phyloP scores from a whole-genome alignment of 306 rosid species.

The Cicer chorassanicum region DNA sequence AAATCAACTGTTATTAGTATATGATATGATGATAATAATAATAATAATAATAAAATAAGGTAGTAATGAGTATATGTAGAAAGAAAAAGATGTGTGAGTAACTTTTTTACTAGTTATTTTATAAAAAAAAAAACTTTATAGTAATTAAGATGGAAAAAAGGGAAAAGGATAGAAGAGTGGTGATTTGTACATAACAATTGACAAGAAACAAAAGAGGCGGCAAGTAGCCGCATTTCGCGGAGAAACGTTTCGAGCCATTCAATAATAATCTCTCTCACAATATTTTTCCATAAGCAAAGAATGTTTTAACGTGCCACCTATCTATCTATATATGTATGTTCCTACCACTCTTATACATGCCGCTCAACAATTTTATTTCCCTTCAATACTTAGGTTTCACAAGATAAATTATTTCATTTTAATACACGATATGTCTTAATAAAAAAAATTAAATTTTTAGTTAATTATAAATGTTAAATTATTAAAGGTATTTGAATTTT shows the following conservation, averaged over 20 bases:
- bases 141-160: background rate
- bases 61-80: background rate
- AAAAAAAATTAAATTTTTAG: too few relatives aligned
- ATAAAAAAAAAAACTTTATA: background rate
- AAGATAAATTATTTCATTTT: too few relatives aligned
- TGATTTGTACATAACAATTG: conserved; percentile 40
- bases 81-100: conserved; percentile 18
- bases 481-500: too few relatives aligned
- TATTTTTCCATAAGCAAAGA: conserved; percentile 37
- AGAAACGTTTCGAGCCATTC: conserved; percentile 61
- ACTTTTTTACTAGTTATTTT: background rate
- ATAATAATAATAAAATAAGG: background rate
- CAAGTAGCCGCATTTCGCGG: conserved; percentile 94
- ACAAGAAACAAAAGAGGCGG: conserved; percentile 77
- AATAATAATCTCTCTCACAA: background rate
- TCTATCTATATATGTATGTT: background rate
- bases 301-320: conserved; percentile 44
- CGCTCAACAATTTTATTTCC: background rate
- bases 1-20: conserved; percentile 4
- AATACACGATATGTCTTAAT: too few relatives aligned
- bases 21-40: background rate
- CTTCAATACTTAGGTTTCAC: background rate
- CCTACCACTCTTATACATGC: conserved; percentile 15
- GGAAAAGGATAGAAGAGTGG: conserved; percentile 23
- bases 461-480: too few relatives aligned